A percentile compares a stretch with the other conserved stretches of the same genome.
phyloP scores from a whole-genome alignment of 2,329 filamentous ascomycete species.

The Epicoccum sorghinum region DNA sequence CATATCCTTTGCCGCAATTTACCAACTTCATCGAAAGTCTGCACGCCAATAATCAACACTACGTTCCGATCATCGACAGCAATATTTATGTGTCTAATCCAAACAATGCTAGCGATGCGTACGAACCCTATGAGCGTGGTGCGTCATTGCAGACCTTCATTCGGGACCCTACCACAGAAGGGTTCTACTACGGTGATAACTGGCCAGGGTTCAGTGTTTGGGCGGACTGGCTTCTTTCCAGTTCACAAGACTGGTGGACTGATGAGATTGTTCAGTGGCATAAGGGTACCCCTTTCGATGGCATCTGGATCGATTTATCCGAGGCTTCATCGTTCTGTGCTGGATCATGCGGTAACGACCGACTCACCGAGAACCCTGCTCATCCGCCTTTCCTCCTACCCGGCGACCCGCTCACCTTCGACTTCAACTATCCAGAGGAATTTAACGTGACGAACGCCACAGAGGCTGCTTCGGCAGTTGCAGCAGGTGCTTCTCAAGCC shows the following conservation, averaged over 20 bases:
- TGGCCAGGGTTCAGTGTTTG: slow-evolving; percentile 65
- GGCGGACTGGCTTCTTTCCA: slow-evolving; percentile 63
- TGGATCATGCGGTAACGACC: slow-evolving; percentile 70
- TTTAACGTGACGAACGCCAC: slow-evolving; percentile 71
- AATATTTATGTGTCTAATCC: slow-evolving; percentile 73
- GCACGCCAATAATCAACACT: slow-evolving; percentile 60
- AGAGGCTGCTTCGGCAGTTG: slow-evolving; percentile 64
- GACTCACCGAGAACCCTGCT: slow-evolving; percentile 67
- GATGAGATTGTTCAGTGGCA: slow-evolving; percentile 56
- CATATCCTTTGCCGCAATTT: slow-evolving; percentile 56
- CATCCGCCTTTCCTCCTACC: slow-evolving; percentile 68
- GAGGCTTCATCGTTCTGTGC: slow-evolving; percentile 68
- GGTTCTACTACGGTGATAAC: slow-evolving; percentile 56
- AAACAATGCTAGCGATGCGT: slow-evolving; percentile 64
- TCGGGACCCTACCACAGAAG: slow-evolving; percentile 56
- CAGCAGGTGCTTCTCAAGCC: slow-evolving; percentile 58
- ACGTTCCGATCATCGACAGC: slow-evolving; percentile 64
- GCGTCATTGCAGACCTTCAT: slow-evolving; percentile 54
- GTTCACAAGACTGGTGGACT: slow-evolving; percentile 63
- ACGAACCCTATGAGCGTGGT: slow-evolving; percentile 55
- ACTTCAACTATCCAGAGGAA: slow-evolving; percentile 68
- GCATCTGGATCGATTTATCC: slow-evolving; percentile 64
- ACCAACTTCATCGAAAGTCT: slow-evolving; percentile 56
- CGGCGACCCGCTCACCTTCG: slow-evolving; percentile 64
- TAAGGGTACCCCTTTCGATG: slow-evolving; percentile 58